Conservation (phyloP, 2,329 filamentous ascomycete species). For the Ramularia endophylla region DNA sequence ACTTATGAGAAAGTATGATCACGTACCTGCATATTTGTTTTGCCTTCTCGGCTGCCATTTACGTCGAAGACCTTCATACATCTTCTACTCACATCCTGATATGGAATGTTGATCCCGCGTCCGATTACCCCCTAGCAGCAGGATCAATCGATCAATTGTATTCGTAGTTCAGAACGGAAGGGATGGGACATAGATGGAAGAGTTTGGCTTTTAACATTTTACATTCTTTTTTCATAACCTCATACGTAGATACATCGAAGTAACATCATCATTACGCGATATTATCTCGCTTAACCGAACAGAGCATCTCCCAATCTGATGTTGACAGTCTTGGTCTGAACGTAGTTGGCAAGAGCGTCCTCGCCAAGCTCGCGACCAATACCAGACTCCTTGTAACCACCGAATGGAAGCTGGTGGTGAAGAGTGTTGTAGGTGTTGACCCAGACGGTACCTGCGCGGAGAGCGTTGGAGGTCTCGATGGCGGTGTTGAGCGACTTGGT, state of each 20-base stretch:
- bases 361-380: conserved; percentile 47
- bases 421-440: conserved; percentile 69
- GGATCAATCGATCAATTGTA: too few species aligned
- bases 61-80: too few species aligned
- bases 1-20: too few species aligned
- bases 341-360: conserved; percentile 45
- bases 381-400: conserved; percentile 46
- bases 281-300: conserved; percentile 37
- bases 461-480: conserved; percentile 64
- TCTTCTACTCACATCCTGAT: too few species aligned
- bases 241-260: conserved; percentile 14
- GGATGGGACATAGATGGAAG: too few species aligned
- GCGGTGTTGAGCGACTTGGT: conserved; percentile 74
- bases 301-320: conserved; percentile 47
- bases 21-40: too few species aligned
- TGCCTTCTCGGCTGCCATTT: too few species aligned
- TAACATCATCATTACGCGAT: background rate
- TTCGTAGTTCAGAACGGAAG: too few species aligned
- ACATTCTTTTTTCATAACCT: conserved; percentile 7
- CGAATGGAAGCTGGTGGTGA: conserved; percentile 57
- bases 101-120: too few species aligned
- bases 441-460: conserved; percentile 64
- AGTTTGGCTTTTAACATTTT: conserved; percentile 2
- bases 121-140: too few species aligned
- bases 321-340: conserved; percentile 34